Conservation (phyloP, 2,329 filamentous ascomycete species). For the Penicillium sp. region DNA sequence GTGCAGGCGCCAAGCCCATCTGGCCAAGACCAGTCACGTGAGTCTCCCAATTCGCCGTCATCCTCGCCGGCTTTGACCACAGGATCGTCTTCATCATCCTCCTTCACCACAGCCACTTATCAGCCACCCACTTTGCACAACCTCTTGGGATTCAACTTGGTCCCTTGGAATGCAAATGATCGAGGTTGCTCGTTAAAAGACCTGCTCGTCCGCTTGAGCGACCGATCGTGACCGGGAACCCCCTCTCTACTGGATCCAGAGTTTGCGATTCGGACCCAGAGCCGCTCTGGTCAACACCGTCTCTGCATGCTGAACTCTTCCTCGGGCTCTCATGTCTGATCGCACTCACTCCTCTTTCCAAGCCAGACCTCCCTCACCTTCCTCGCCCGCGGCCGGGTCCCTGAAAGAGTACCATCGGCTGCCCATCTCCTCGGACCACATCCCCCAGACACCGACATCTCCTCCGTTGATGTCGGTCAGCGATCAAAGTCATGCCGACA, state of each 20-base stretch:
- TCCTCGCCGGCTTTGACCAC: constrained; percentile 19
- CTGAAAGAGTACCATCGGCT: constrained; percentile 36
- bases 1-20: constrained; percentile 9
- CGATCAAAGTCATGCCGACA: constrained; percentile 48
- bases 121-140: constrained; percentile 14
- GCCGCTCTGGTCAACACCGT: constrained; percentile 18
- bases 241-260: constrained; percentile 23
- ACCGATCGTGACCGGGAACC: constrained; percentile 31
- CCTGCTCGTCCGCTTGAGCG: constrained; percentile 35
- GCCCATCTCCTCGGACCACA: constrained; percentile 31
- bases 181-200: constrained; percentile 33
- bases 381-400: constrained; percentile 41
- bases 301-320: constrained; percentile 13
- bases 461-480: constrained; percentile 51
- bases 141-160: constrained; percentile 14
- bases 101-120: constrained; percentile 18
- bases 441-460: constrained; percentile 42
- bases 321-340: constrained; percentile 39
- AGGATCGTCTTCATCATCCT: constrained; percentile 18
- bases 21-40: constrained; percentile 12
- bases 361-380: constrained; percentile 43
- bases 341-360: constrained; percentile 34
- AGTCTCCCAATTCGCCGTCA: constrained; percentile 9
- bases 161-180: constrained; percentile 35
- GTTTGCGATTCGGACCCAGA: constrained; percentile 19